phyloP scores from a whole-genome alignment of 2,329 filamentous ascomycete species.

The Pseudogymnoascus sp. region DNA sequence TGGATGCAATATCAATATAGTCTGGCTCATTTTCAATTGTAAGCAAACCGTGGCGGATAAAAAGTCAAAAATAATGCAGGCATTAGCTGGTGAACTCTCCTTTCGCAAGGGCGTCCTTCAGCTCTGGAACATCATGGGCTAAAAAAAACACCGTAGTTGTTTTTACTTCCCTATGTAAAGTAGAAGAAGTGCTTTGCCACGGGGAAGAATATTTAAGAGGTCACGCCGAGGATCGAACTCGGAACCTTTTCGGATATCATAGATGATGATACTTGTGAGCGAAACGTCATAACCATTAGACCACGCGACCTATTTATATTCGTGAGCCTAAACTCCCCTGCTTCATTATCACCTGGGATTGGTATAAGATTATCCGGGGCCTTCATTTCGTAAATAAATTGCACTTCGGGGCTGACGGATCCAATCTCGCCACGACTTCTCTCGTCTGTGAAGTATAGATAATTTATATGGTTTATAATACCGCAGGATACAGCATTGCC shows the following conservation, averaged over 20 bases:
- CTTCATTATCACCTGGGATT: constrained; percentile 24
- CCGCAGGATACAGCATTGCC: constrained; percentile 17
- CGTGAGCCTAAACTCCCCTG: constrained; percentile 25
- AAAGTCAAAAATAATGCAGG: constrained; percentile 27
- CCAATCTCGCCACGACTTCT: neutral
- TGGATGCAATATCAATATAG: constrained; percentile 25
- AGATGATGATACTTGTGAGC: neutral
- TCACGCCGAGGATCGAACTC: constrained; percentile 1
- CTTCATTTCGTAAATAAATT: constrained; percentile 29
- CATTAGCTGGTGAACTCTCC: constrained; percentile 27
- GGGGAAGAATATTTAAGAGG: neutral
- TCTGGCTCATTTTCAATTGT: constrained; percentile 23
- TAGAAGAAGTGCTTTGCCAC: no score
- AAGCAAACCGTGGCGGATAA: constrained; percentile 28
- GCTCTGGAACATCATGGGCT: constrained; percentile 23
- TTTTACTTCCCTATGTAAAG: no score
- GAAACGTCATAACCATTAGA: constrained; percentile 2
- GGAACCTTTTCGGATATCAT: constrained; percentile 3
- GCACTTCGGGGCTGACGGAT: constrained; percentile 12
- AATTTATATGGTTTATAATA: constrained; percentile 18
- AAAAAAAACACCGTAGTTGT: no score
- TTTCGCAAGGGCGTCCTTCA: constrained; percentile 20
- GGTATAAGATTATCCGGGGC: constrained; percentile 20
- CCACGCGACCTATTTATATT: neutral
- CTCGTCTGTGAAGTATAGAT: constrained; percentile 14